Conservation (phyloP, 2,329 filamentous ascomycete species). For the Arthrinium phaeospermum region DNA sequence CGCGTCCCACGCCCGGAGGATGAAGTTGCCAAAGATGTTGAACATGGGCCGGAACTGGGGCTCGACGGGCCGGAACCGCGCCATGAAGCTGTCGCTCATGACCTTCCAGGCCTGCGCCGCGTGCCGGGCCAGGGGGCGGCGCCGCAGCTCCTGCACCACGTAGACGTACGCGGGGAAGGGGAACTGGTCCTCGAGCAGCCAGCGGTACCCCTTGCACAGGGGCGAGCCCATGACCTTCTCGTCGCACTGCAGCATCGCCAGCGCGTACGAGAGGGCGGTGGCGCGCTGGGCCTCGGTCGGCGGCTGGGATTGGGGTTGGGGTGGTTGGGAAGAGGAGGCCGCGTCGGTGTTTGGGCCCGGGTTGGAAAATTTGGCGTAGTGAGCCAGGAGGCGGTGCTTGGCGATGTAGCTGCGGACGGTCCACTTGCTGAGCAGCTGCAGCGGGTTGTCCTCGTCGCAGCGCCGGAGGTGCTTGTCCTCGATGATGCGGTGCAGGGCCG, state of each 20-base stretch:
- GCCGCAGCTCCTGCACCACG: conserved; percentile 30
- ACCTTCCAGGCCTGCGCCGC: conserved; percentile 32
- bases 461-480: neutral
- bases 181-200: conserved; percentile 31
- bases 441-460: conserved; percentile 1
- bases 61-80: neutral
- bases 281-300: conserved; percentile 34
- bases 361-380: conserved; percentile 37
- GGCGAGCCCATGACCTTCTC: conserved; percentile 26
- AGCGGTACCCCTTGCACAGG: conserved; percentile 28
- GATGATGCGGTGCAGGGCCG: conserved; percentile 6
- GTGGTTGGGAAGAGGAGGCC: conserved; percentile 19
- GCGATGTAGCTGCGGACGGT: conserved; percentile 43
- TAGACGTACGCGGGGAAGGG: conserved; percentile 34
- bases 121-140: conserved; percentile 26
- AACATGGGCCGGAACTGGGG: neutral
- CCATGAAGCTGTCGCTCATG: conserved; percentile 30
- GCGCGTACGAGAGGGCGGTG: conserved; percentile 29
- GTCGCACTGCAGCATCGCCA: conserved; percentile 31
- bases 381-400: conserved; percentile 49
- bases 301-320: conserved; percentile 22
- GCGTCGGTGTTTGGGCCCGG: neutral
- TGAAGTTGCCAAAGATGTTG: conserved; percentile 1
- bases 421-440: conserved; percentile 25
- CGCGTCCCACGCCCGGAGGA: conserved; percentile 11